Base-by-base conservation (phyloP, 2,329 filamentous ascomycete genomes). In the Fusarium miscanthi region DNA sequence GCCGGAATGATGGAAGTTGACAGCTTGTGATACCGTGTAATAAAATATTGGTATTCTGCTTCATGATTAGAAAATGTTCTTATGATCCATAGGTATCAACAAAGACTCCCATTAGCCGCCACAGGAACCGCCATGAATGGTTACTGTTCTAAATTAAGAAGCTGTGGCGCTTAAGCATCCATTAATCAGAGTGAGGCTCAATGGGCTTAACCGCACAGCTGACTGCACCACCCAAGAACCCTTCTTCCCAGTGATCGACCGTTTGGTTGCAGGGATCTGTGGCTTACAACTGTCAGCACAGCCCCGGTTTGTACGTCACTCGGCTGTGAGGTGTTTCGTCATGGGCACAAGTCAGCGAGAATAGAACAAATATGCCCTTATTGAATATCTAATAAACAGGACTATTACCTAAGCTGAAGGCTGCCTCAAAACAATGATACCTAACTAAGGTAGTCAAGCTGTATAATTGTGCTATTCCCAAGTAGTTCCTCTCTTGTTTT, bases 221-320 rank as follows among this genome's bases (percentile, higher is more conserved):
- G 38, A 8, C 27, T 30, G 27, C 43, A 57, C 65, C 52, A 48
- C 49, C 43, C 38, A 69, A 62, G 45, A 46, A 49, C 46, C 56
- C 45, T 70, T 48, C 46, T 30, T 48, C 38, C 65, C 43, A 61
- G 52, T 70, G 66, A 73, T 73, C 66, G 70, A 49, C 70, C 49
- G 48, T 41, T 41, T 63, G 30, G 51, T 35, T 71, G 49, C 70
- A 73, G 71, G 70, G 70, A 45, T 67, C 17, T 27, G 63, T 56
- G 33, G 57, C 49, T 66, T 57, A 61, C 59, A 63, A 61, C 71
- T 66, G 66, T 66, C 67, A 76, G 75, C 75, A 77, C 74, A 70
- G 75, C 75, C 75, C 73, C 74, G 42, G 72, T 31, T 64, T 74
- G 70, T 76, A 77, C 75, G 75, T 77, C 75, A 77, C 75, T 65